These are phyloP conservation scores for Euphrasia arctica DNA, from an alignment of 305 asterid genomes.

Conservation along the genomic window DNA sequence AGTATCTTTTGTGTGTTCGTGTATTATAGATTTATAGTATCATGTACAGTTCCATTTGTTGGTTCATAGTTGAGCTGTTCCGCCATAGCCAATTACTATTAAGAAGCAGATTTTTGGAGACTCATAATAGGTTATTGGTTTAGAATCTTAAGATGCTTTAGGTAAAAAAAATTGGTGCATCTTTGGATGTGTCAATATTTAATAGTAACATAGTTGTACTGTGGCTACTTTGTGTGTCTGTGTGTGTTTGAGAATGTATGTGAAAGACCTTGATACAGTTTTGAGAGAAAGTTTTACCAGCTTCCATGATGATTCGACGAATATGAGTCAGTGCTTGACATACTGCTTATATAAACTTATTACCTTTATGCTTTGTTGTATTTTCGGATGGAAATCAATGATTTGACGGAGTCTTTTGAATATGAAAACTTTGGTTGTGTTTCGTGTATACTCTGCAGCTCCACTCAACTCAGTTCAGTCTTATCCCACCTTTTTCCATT, in stretches of 20 bases:
- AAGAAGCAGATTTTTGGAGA: conserved; percentile 1
- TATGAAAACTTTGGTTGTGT: neutral
- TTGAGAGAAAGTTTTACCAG: neutral
- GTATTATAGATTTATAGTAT: neutral
- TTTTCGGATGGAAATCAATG: neutral
- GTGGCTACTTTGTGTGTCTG: neutral
- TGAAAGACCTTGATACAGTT: neutral
- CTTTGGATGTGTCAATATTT: conserved; percentile 1
- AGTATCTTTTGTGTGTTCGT: neutral
- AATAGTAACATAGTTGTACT: neutral
- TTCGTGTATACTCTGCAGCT: neutral
- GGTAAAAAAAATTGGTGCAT: neutral
- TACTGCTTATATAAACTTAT: conserved; percentile 3
- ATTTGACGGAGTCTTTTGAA: conserved; percentile 10
- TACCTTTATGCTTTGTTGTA: conserved; percentile 7
- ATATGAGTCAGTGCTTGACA: conserved; percentile 13
- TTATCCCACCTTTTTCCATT: conserved; percentile 10
- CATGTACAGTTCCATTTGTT: neutral
- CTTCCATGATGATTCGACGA: conserved; percentile 5
- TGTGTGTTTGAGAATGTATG: conserved; percentile 3
- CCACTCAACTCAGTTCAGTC: conserved; percentile 11
- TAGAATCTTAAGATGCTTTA: neutral
- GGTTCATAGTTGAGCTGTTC: conserved; percentile 2
- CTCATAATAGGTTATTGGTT: conserved; percentile 2
- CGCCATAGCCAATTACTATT: conserved; percentile 10